These are phyloP conservation scores for Nicotiana obtusifolia DNA, from an alignment of 257 asterid genomes.

Conservation along the genomic window DNA sequence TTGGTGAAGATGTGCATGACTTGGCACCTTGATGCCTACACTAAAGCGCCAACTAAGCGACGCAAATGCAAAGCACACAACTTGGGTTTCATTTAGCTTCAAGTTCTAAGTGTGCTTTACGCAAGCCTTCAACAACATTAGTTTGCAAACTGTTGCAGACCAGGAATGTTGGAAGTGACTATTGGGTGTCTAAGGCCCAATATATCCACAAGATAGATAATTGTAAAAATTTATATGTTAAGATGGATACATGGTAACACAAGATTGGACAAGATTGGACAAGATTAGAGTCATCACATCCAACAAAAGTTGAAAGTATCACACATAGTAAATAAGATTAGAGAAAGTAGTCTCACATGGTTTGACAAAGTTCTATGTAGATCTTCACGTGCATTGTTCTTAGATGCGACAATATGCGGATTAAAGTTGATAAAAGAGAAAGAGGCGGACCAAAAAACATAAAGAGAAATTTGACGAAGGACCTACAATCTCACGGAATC, in stretches of 20 bases:
- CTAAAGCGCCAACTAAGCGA: not conserved
- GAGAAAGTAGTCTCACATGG: not conserved
- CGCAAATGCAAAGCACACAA: not conserved
- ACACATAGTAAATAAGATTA: not conserved
- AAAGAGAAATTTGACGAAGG: not conserved
- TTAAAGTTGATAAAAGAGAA: not conserved
- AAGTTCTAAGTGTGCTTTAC: not conserved
- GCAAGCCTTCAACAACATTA: not conserved
- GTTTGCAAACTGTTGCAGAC: not conserved
- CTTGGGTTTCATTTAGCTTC: not conserved
- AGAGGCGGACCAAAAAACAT: not conserved
- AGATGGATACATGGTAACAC: not conserved
- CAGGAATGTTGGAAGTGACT: not conserved
- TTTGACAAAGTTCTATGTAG: not conserved
- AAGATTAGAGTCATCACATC: not conserved
- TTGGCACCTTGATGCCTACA: not conserved
- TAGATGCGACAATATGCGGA: not conserved
- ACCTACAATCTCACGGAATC: not conserved
- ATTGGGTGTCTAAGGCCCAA: not conserved
- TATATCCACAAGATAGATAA: not conserved
- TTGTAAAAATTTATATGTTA: not conserved
- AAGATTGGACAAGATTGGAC: constrained; percentile 1
- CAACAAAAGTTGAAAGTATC: not conserved
- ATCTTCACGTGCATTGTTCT: not conserved
- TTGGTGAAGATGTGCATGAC: not conserved